These are phyloP conservation scores for Cercophora newfieldiana DNA, from an alignment of 495 filamentous ascomycete species.

Conservation along the genomic window DNA sequence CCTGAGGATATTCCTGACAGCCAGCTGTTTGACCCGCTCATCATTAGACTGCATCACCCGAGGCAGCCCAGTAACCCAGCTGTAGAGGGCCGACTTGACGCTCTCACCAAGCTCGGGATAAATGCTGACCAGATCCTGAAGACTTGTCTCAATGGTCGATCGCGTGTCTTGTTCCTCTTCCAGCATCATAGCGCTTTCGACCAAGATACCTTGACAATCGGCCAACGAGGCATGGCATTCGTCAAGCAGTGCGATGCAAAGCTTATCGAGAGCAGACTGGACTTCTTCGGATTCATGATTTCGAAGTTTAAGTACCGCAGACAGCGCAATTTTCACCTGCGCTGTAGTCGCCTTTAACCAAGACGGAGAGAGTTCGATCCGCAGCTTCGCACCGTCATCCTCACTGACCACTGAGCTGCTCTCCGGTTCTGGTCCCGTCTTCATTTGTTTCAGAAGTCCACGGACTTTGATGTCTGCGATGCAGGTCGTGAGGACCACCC, in stretches of 20 bases:
- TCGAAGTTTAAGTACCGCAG: constrained; percentile 75
- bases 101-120: constrained; percentile 64
- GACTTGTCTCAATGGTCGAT: constrained; percentile 41
- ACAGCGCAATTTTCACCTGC: constrained; percentile 83
- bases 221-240: constrained; percentile 72
- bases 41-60: constrained; percentile 83
- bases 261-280: constrained; percentile 60
- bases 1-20: constrained; percentile 70
- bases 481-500: constrained; percentile 59
- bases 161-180: constrained; percentile 53
- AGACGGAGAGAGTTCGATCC: constrained; percentile 48
- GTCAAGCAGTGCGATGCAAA: constrained; percentile 75
- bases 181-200: constrained; percentile 80
- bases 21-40: constrained; percentile 69
- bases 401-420: neutral
- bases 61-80: constrained; percentile 78
- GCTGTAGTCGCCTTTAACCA: constrained; percentile 81
- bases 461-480: constrained; percentile 63
- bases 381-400: constrained; percentile 12
- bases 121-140: constrained; percentile 63
- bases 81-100: constrained; percentile 71
- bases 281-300: constrained; percentile 72
- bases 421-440: neutral
- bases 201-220: constrained; percentile 67
- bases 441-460: constrained; percentile 36